Conservation (phyloP, 257 asterid genomes). For the Solanum bulbocastanum region DNA sequence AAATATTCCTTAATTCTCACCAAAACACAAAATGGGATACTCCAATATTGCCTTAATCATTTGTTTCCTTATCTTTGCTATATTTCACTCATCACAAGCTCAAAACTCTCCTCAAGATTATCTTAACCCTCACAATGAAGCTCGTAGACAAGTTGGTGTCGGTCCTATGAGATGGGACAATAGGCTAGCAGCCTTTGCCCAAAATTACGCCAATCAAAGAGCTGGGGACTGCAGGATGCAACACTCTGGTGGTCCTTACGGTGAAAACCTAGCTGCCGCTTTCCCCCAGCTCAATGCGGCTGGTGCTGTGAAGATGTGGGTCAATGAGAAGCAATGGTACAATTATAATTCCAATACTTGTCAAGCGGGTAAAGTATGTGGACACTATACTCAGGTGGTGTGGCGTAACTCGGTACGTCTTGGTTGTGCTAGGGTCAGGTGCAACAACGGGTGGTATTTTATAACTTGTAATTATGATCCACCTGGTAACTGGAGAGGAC, state of each 20-base stretch:
- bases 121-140: slow-evolving; percentile 23
- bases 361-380: slow-evolving; percentile 19
- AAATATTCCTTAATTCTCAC: not conserved
- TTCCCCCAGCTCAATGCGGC: slow-evolving; percentile 14
- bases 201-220: slow-evolving; percentile 15
- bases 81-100: slow-evolving; percentile 3
- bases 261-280: slow-evolving; percentile 45
- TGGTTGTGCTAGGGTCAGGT: slow-evolving; percentile 34
- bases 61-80: not conserved
- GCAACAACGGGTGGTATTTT: slow-evolving; percentile 26
- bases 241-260: slow-evolving; percentile 33
- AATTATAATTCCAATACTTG: slow-evolving; percentile 7
- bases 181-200: slow-evolving; percentile 27
- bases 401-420: slow-evolving; percentile 25
- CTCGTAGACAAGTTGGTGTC: slow-evolving; percentile 25
- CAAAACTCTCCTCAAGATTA: slow-evolving; percentile 13
- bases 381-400: slow-evolving; percentile 52
- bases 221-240: slow-evolving; percentile 18
- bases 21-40: not conserved
- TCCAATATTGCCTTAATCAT: not conserved
- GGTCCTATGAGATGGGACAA: slow-evolving; percentile 30
- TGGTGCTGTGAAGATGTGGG: slow-evolving; percentile 28
- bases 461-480: slow-evolving; percentile 32
- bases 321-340: slow-evolving; percentile 20
- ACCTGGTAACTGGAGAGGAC: slow-evolving; percentile 2